phyloP scores from a whole-genome alignment of 2,329 filamentous ascomycete species.

The Botrytis fabae region DNA sequence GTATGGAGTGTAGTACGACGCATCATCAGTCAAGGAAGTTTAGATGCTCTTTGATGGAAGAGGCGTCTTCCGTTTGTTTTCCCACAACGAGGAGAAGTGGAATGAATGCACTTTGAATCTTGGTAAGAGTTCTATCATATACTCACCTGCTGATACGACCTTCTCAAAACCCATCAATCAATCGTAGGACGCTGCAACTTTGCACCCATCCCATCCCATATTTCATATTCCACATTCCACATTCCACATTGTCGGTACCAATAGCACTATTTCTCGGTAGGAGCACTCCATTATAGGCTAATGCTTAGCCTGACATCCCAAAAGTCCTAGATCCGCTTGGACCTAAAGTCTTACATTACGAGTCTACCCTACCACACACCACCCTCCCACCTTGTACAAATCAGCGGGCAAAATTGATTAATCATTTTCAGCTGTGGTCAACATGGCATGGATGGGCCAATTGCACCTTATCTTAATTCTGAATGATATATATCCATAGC shows the following conservation, averaged over 20 bases:
- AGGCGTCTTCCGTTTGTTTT: neutral
- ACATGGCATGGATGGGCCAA: constrained; percentile 3
- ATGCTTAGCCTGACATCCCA: neutral
- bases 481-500: neutral
- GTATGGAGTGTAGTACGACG: neutral
- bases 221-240: too few relatives aligned
- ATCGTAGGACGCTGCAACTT: neutral
- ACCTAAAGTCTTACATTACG: neutral
- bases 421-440: constrained; percentile 6
- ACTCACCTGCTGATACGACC: neutral
- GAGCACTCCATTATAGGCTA: neutral
- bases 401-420: constrained; percentile 16
- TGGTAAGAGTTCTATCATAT: neutral
- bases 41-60: neutral
- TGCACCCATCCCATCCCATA: neutral
- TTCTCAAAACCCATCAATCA: neutral
- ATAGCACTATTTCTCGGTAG: neutral
- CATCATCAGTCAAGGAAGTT: neutral
- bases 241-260: neutral
- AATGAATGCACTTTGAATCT: neutral
- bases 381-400: constrained; percentile 5
- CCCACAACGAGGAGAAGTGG: too few relatives aligned
- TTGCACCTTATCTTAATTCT: neutral
- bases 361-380: neutral
- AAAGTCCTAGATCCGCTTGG: neutral